A percentile compares a stretch with the other conserved stretches of the same genome.
These are phyloP conservation scores for Sindora glabra DNA, from an alignment of 306 rosid species.

Conservation along the genomic window DNA sequence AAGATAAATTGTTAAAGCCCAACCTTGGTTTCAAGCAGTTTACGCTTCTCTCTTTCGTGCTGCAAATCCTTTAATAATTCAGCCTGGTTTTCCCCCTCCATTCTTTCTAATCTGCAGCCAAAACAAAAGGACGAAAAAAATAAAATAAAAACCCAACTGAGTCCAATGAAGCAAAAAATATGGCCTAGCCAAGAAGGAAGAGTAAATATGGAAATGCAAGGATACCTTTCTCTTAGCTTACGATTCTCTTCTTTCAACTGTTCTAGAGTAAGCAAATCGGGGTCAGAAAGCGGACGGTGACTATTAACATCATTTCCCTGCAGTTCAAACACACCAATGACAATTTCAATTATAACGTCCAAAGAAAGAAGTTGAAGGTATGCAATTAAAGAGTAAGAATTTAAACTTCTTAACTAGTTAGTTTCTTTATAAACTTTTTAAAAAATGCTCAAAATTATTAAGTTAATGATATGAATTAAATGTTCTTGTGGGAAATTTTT, in stretches of 20 bases:
- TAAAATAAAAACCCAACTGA: background rate
- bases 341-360: background rate
- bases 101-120: constrained; percentile 38
- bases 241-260: constrained; percentile 59
- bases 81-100: constrained; percentile 25
- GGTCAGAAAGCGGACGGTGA: constrained; percentile 3
- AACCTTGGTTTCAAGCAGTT: constrained; percentile 61
- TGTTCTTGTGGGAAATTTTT: too few species aligned
- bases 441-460: background rate
- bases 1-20: background rate
- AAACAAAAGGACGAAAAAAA: background rate
- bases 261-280: constrained; percentile 23
- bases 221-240: constrained; percentile 65
- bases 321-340: constrained; percentile 15
- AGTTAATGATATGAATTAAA: too few species aligned
- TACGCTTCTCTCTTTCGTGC: constrained; percentile 44
- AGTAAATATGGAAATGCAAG: background rate
- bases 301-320: constrained; percentile 37
- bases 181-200: background rate
- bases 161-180: background rate
- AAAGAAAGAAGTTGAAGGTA: background rate
- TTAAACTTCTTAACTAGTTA: background rate
- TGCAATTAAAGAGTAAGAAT: background rate
- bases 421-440: background rate
- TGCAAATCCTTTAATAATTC: constrained; percentile 31